Base-by-base conservation (phyloP, 2,329 filamentous ascomycete species). In the Tolypocladium inflatum region DNA sequence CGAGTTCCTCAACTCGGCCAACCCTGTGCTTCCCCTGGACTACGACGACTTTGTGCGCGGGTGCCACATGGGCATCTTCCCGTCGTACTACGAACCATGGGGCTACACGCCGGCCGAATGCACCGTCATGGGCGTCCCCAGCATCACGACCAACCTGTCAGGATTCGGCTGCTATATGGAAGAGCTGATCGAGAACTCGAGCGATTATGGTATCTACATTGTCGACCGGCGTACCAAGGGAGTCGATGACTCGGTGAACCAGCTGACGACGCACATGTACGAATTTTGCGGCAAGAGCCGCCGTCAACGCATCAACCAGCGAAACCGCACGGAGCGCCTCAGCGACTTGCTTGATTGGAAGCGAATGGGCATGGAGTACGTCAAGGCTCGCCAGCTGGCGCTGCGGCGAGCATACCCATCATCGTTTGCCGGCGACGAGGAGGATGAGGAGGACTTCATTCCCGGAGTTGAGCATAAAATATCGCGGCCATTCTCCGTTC, bases 81-180 rank as follows among this genome's bases (percentile, higher is more conserved):
- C 93, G 30, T 97, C 94, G 3, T 97, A 97, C 82, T 99, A 99
- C 73, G 94, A 99, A 77, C 94, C 94, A 10, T 99, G 94, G 94
- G 94, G 94, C 52, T 99, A 99, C 75, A 99, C 94, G 2, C 94
- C 93, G 0, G 93, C 94, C 56, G 94, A 97, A 74, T 99, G 94
- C 74, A 97, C 94, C 0, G 94, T 97, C 62, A 97, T 97, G 94
- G 94, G 94, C 66, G 92, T 99, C 45, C 94, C 94, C 50, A 96
- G 91, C 74, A 97, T 99, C 75, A 97, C 94, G 13, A 97, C 93
- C 35, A 99, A 99, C 74, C 78, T 99, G 51, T 97, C 94, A 8
- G 94, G 94, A 23, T 99, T 99, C 68, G 94, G 94, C 55, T 97
- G 94, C 76, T 97, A 99, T 74, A 99, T 99, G 94, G 94, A 99